Percentiles rank a stretch among this genome's conserved stretches.
phyloP scores from a whole-genome alignment of 805 yeast genomes.

The Yarrowia divulgata region DNA sequence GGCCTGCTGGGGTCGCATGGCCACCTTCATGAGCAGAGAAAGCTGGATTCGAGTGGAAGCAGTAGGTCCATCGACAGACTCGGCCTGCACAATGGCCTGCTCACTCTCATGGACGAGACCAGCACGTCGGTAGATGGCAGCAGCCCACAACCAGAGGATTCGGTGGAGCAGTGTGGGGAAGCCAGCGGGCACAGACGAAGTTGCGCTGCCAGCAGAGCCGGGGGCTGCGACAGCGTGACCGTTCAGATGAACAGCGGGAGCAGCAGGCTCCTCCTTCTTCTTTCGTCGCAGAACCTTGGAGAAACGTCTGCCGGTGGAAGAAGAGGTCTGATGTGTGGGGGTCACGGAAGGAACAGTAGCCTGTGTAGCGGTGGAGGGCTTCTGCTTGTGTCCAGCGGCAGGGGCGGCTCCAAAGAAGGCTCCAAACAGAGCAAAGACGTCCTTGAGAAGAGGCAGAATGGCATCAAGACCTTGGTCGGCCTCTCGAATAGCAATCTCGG shows the following conservation, averaged over 20 bases:
- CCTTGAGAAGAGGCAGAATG: constrained; percentile 70
- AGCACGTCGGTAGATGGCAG: constrained; percentile 66
- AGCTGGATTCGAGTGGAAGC: constrained; percentile 59
- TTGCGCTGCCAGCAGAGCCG: background rate
- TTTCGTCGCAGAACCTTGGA: constrained; percentile 35
- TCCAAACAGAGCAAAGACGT: constrained; percentile 65
- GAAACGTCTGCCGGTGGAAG: constrained; percentile 18
- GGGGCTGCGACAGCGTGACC: constrained; percentile 1
- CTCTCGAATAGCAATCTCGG: constrained; percentile 75
- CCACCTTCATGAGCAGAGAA: constrained; percentile 56
- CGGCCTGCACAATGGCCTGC: constrained; percentile 77
- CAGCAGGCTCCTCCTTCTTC: constrained; percentile 36
- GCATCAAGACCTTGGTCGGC: constrained; percentile 63
- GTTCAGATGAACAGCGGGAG: background rate
- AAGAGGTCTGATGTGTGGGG: constrained; percentile 14
- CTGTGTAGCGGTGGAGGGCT: constrained; percentile 29
- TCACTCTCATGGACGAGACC: constrained; percentile 67
- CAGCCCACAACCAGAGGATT: constrained; percentile 75
- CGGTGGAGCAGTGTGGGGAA: constrained; percentile 37
- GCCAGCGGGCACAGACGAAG: background rate
- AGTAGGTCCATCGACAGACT: constrained; percentile 56
- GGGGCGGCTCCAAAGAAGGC: constrained; percentile 52
- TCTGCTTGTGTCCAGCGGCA: constrained; percentile 13
- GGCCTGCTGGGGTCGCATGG: constrained; percentile 57
- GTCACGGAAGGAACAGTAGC: constrained; percentile 13